A percentile compares a stretch with the other conserved stretches of the same genome.
These are phyloP conservation scores for Chenopodium album DNA, from an alignment of 148 eudicot species.

Conservation along the genomic window DNA sequence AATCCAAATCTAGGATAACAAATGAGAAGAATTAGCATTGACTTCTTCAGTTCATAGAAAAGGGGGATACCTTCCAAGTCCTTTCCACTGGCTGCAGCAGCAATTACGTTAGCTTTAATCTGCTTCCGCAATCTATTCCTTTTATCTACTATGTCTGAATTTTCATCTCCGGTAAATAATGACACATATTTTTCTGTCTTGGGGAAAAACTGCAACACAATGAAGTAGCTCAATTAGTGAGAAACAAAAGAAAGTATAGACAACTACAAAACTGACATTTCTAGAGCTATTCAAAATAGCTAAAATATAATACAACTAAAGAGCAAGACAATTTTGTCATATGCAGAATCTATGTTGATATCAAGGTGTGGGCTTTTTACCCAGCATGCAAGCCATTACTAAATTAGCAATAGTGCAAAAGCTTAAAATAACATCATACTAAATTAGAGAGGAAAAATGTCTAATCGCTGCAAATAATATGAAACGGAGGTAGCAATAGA, in stretches of 20 bases:
- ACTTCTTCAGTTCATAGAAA: background rate
- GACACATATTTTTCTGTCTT: constrained; percentile 88
- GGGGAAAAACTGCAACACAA: constrained; percentile 80
- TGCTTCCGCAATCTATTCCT: constrained; percentile 69
- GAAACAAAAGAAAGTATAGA: constrained; percentile 3
- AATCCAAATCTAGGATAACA: background rate
- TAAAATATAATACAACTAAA: background rate
- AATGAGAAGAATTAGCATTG: background rate
- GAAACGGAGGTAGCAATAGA: background rate
- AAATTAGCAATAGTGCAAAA: background rate
- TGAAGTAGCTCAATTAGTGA: background rate
- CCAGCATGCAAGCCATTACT: background rate
- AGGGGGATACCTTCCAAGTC: constrained; percentile 76
- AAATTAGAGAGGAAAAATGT: no score
- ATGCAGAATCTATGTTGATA: background rate
- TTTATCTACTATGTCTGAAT: constrained; percentile 57
- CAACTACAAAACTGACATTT: constrained; percentile 1
- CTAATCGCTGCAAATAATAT: no score
- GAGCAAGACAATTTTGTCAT: background rate
- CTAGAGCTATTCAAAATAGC: background rate
- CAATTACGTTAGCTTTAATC: constrained; percentile 74
- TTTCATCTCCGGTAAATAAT: constrained; percentile 77
- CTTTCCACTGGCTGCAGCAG: constrained; percentile 97
- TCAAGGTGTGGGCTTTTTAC: background rate
- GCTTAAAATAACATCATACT: no score